Base-by-base conservation (phyloP, 768 basidiomycete genomes). In the Macrolepiota dolichaula region DNA sequence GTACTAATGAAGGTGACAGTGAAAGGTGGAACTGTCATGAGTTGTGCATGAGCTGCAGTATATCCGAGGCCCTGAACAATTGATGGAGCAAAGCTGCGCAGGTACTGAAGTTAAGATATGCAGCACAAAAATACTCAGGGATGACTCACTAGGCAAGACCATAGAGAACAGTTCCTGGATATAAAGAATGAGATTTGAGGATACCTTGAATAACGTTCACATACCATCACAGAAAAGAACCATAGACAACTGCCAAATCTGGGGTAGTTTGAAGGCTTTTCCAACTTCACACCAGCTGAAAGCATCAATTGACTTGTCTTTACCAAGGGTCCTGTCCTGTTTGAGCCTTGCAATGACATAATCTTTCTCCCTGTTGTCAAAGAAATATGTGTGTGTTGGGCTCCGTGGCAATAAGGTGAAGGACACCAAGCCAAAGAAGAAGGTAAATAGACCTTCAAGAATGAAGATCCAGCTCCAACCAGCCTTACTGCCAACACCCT, bases 391-490 rank as follows among this genome's bases (percentile, higher is more conserved):
- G 13, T 73, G 70, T 4, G 66, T 66, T 10, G 71, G 71, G n/a
- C 69, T 69, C 46, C 69, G 64, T 10, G 72, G 72, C n/a, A 85
- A 73, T 42, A 87, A 58, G 64, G 79, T 74, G 74, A 78, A 87
- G 0, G 82, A 76, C 1, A 70, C 29, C 3, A 82, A 35, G 6
- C 88, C 90, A 62, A 87, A 83, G 2, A 81, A 49, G 59, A 84
- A 73, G 0, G 88, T 89, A 70, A 91, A 84, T 2, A 81, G 71
- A 1, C 89, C 89, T 71, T 90, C 83, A 36, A 87, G 72, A 55
- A 86, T 84, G 69, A 87, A 86, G 52, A 88, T 82, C 87, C 85
- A 90, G 15, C 81, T 76, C 88, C 88, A 90, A 2, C 86, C 87
- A 2, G 80, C 76, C 42, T 78, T 79, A 1, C 77, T 71, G 0